Evolutionary conservation across 1,284 basidiomycete genomes (phyloP).

Genomic region (Trametes versicolor): DNA sequence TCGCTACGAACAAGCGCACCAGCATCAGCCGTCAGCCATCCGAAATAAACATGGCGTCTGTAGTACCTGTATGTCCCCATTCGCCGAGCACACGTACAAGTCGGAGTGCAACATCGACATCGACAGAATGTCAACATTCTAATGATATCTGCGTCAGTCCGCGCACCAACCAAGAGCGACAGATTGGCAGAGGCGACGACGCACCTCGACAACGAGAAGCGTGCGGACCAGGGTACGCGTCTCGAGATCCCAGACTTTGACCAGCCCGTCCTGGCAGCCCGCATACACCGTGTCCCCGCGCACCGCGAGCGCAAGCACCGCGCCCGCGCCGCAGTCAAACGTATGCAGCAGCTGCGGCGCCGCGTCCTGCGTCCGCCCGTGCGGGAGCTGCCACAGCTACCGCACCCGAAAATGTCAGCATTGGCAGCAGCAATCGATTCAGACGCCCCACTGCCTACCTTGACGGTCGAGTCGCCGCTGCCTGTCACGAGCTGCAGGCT

Average conservation of each 20-base stretch:
- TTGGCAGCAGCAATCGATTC: slow-evolving; percentile 15
- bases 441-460: slow-evolving; percentile 52
- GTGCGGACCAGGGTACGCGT: slow-evolving; percentile 88
- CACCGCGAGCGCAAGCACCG: slow-evolving; percentile 82
- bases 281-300: slow-evolving; percentile 88
- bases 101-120: slow-evolving; percentile 81
- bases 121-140: slow-evolving; percentile 84
- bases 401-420: slow-evolving; percentile 6
- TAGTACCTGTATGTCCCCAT: slow-evolving; percentile 80
- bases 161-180: neutral
- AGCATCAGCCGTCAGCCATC: slow-evolving; percentile 8
- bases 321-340: slow-evolving; percentile 72
- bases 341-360: slow-evolving; percentile 63
- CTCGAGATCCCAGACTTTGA: slow-evolving; percentile 93
- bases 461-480: slow-evolving; percentile 90
- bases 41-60: neutral
- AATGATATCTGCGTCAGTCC: neutral
- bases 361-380: slow-evolving; percentile 31
- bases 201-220: slow-evolving; percentile 85
- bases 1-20: slow-evolving; percentile 52
- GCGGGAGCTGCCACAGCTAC: slow-evolving; percentile 80
- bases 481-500: slow-evolving; percentile 78
- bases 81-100: slow-evolving; percentile 85
- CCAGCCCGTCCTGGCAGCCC: slow-evolving; percentile 93
- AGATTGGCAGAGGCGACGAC: slow-evolving; percentile 21